phyloP scores from a whole-genome alignment of 805 yeast genomes.

The Teunomyces lycoperdinae region DNA sequence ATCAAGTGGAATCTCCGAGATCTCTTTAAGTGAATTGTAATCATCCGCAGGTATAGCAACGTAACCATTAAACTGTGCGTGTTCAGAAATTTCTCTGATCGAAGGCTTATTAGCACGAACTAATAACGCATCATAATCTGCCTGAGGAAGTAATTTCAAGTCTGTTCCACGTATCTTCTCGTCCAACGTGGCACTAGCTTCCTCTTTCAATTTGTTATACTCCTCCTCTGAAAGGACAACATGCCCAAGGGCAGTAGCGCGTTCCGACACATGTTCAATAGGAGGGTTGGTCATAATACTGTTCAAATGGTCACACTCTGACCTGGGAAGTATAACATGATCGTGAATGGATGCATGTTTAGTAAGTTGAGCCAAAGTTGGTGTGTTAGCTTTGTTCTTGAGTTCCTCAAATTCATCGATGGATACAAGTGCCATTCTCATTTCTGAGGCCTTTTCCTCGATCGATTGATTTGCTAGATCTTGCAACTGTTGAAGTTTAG shows the following conservation, averaged over 20 bases:
- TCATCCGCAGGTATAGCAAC: conserved; percentile 13
- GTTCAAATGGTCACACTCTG: not conserved
- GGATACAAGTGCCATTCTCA: conserved; percentile 10
- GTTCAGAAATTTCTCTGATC: conserved; percentile 16
- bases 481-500: not conserved
- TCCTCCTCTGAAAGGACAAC: conserved; percentile 7
- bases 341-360: conserved; percentile 1
- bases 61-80: conserved; percentile 28
- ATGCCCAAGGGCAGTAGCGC: conserved; percentile 1
- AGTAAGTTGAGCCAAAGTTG: conserved; percentile 6
- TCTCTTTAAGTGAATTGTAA: not conserved
- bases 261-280: conserved; percentile 4
- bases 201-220: conserved; percentile 6
- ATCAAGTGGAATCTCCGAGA: not conserved
- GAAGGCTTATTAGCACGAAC: conserved; percentile 16
- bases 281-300: conserved; percentile 1
- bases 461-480: conserved; percentile 11
- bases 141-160: conserved; percentile 17
- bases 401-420: conserved; percentile 10
- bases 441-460: conserved; percentile 13
- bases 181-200: conserved; percentile 13
- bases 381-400: not conserved
- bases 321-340: not conserved
- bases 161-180: conserved; percentile 17
- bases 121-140: conserved; percentile 20